phyloP scores from a whole-genome alignment of 495 filamentous ascomycete species.

The Aspergillus cavernicola region DNA sequence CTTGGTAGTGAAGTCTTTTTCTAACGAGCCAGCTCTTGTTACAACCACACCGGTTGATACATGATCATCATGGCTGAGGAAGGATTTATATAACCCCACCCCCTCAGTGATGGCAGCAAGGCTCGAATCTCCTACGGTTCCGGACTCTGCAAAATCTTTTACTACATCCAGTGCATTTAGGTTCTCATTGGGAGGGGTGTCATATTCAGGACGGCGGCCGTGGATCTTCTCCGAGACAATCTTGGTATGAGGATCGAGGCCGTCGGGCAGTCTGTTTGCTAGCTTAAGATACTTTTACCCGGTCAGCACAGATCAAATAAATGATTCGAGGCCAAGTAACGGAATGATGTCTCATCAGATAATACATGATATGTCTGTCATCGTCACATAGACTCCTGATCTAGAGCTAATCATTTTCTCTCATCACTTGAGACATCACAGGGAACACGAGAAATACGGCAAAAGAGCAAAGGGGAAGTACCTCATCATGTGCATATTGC shows the following conservation, averaged over 20 bases:
- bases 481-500: constrained; percentile 44
- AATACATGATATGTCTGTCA: constrained; percentile 54
- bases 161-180: constrained; percentile 43
- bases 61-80: constrained; percentile 29
- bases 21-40: constrained; percentile 35
- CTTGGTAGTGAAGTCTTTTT: constrained; percentile 46
- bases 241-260: constrained; percentile 33
- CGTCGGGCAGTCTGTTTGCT: constrained; percentile 26
- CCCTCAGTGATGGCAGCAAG: constrained; percentile 38
- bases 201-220: constrained; percentile 14
- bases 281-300: constrained; percentile 31
- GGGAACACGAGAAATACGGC: constrained; percentile 8
- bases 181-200: constrained; percentile 18
- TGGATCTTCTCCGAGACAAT: constrained; percentile 25
- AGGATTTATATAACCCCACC: constrained; percentile 38
- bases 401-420: constrained; percentile 56
- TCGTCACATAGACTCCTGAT: constrained; percentile 50
- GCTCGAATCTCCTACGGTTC: constrained; percentile 42
- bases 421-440: constrained; percentile 45
- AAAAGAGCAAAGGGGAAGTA: constrained; percentile 26
- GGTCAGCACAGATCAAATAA: constrained; percentile 6
- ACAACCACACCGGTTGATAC: constrained; percentile 25
- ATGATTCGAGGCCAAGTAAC: neutral
- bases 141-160: constrained; percentile 40
- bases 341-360: constrained; percentile 40